These are phyloP conservation scores for Candida ortonii DNA, from an alignment of 805 yeast genomes.

Conservation along the genomic window DNA sequence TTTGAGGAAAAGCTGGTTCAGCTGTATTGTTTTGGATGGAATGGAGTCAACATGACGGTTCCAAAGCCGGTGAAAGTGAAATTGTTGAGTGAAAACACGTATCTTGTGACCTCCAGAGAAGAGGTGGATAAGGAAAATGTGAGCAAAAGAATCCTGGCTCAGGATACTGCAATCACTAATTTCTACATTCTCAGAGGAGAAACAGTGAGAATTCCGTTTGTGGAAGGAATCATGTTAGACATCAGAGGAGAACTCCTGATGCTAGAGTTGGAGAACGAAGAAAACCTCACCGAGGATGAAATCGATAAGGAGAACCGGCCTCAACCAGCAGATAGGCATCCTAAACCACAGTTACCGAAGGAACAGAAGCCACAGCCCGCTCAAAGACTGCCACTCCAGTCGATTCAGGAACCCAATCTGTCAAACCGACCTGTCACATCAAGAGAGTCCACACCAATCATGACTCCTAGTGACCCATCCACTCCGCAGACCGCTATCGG, in stretches of 20 bases:
- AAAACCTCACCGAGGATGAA: constrained; percentile 13
- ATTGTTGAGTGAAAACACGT: constrained; percentile 17
- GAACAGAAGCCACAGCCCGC: no score
- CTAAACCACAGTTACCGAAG: no score
- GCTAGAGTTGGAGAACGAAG: constrained; percentile 18
- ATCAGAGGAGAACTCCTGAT: constrained; percentile 58
- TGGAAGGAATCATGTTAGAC: constrained; percentile 61
- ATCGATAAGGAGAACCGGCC: not conserved
- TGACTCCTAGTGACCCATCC: no score
- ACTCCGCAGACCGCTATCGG: no score
- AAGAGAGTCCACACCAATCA: no score
- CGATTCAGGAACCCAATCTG: no score
- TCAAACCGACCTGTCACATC: no score
- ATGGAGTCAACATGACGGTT: constrained; percentile 69
- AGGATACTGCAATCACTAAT: constrained; percentile 45
- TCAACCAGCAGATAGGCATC: no score
- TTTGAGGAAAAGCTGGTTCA: constrained; percentile 40
- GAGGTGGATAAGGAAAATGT: constrained; percentile 9
- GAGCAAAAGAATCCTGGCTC: constrained; percentile 36
- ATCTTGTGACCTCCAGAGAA: constrained; percentile 15
- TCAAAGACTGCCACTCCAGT: no score
- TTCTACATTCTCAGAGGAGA: constrained; percentile 62
- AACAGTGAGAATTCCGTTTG: constrained; percentile 59
- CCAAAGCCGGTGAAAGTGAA: constrained; percentile 44
- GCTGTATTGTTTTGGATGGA: constrained; percentile 75